Conservation (phyloP, 2,329 filamentous ascomycete species). For the Exophiala oligosperma region DNA sequence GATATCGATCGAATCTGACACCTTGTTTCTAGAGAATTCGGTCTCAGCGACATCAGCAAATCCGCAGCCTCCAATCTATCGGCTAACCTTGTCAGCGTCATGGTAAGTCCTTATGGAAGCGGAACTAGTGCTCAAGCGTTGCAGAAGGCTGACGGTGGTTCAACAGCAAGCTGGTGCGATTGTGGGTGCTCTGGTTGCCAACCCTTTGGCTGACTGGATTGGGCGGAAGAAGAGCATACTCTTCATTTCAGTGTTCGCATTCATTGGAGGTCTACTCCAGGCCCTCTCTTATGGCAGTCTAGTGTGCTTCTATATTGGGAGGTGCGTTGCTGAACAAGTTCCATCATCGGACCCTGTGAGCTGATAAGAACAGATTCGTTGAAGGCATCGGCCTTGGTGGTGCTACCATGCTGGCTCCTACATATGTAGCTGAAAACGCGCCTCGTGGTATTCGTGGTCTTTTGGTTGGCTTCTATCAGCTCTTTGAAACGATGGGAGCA, state of each 20-base stretch:
- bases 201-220: conserved; percentile 42
- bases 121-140: too few relatives aligned
- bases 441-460: conserved; percentile 61
- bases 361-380: conserved; percentile 41
- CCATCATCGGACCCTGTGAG: background rate
- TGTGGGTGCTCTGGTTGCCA: conserved; percentile 58
- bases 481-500: conserved; percentile 52
- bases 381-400: conserved; percentile 53
- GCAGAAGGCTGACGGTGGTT: too few relatives aligned
- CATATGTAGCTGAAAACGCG: conserved; percentile 62
- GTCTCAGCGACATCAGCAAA: conserved; percentile 43
- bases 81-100: conserved; percentile 70
- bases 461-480: conserved; percentile 61
- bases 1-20: conserved; percentile 21
- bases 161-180: conserved; percentile 65
- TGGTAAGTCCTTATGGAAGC: conserved; percentile 33
- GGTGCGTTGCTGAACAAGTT: conserved; percentile 46
- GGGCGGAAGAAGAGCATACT: conserved; percentile 60
- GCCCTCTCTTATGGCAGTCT: conserved; percentile 61
- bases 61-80: conserved; percentile 55
- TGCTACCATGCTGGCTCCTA: conserved; percentile 59
- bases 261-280: conserved; percentile 65
- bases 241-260: conserved; percentile 56
- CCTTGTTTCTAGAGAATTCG: conserved; percentile 49
- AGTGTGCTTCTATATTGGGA: conserved; percentile 64